Base-by-base conservation (phyloP, 805 yeast genomes). In the Ogataea dorogensis region DNA sequence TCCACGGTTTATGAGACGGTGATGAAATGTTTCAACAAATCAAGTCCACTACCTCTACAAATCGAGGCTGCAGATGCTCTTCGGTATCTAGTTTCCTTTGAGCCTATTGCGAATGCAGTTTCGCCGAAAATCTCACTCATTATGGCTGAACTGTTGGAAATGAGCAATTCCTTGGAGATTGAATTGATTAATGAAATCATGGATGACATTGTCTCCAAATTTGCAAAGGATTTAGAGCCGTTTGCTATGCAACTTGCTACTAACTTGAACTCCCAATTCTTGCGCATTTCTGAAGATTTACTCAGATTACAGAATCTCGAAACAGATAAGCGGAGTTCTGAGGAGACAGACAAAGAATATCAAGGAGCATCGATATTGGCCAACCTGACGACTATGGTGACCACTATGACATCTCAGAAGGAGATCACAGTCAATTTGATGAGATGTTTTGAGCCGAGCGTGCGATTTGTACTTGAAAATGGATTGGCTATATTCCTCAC, bases 131-230 rank as follows among this genome's bases (percentile, higher is more conserved):
- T 89, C 25, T 69, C 88, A 14, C 79, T 81, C 13, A 75, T 87
- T 1, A 85, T 93, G 86, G 81, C 85, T 40, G 76, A 76, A 45
- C 65, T 93, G 42, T 66, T 91, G 44, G 71, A 71, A 12, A 61
- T 93, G 25, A 79, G 89, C 11, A 79, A 83, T 49, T 75, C 74
- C 33, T 75, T 86, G 43, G 97, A 91, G 53, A 76, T 84, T 33
- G 98, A 93, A 53, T 73, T 87, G 3, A 72, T 91, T 18, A 77
- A 88, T 28, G 83, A 82, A 16, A 93, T 91, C 5, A 86, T 91
- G 86, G 97, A 91, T 64, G 95, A 86, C 47, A 80, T 93, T 51
- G 97, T 91, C 11, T 93, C 87, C 49, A 78, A 76, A 46, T 93
- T 83, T 63, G 71, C 93, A 5, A 81, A 79, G 46, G 93, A 89